Conservation (phyloP, 225 moss, liverwort and hornwort genomes). For the Asterella californica region DNA sequence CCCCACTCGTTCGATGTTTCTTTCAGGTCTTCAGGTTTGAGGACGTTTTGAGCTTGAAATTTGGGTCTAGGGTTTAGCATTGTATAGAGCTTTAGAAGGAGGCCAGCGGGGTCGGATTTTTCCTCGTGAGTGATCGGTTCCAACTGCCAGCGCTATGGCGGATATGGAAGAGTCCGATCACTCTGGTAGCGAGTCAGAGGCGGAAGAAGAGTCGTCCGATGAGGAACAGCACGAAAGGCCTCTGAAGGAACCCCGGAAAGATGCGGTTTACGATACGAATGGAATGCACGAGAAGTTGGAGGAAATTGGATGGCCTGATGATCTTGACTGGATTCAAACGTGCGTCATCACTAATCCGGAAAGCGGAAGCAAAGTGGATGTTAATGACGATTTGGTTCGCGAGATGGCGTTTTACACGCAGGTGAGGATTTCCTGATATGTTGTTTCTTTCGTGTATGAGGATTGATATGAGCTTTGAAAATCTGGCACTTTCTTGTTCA, state of each 20-base stretch:
- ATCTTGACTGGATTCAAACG: constrained; percentile 69
- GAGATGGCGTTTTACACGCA: constrained; percentile 94
- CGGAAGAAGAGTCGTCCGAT: constrained; percentile 31
- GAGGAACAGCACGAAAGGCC: constrained; percentile 64
- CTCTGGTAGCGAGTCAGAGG: constrained; percentile 49
- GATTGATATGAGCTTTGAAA: neutral
- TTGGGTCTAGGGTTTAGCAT: neutral
- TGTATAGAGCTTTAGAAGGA: neutral
- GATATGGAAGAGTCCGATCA: constrained; percentile 54
- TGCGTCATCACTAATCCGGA: constrained; percentile 44
- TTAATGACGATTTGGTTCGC: constrained; percentile 85
- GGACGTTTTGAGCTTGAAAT: neutral
- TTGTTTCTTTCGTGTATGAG: neutral
- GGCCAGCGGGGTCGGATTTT: neutral
- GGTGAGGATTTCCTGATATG: constrained; percentile 10
- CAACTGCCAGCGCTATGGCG: constrained; percentile 27
- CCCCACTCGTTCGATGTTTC: neutral
- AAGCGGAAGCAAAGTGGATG: constrained; percentile 55
- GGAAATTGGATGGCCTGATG: constrained; percentile 85
- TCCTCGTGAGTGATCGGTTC: neutral
- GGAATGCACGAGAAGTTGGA: constrained; percentile 90
- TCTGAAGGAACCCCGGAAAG: constrained; percentile 59
- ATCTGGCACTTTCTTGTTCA: neutral
- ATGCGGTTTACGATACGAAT: constrained; percentile 70
- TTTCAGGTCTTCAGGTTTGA: neutral